Conservation (phyloP, 176 grass and related monocot species). For the Ensete ventricosum region DNA sequence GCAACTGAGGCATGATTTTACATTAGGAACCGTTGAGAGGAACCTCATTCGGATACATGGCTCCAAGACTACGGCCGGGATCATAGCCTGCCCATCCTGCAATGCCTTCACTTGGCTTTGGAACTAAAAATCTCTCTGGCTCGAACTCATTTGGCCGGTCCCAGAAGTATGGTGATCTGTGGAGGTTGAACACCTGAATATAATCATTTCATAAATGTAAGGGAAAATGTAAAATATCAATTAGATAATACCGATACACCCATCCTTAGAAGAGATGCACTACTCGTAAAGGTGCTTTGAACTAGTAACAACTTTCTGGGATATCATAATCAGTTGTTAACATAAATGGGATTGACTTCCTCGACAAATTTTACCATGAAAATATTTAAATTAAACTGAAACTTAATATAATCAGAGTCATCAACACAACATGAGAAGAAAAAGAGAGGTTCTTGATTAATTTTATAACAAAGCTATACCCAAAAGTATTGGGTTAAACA, state of each 20-base stretch:
- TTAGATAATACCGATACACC: not conserved
- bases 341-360: no score
- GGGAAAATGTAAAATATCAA: not conserved
- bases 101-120: conserved; percentile 56
- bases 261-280: not conserved
- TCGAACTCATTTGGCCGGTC: conserved; percentile 76
- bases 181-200: conserved; percentile 81
- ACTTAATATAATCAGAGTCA: no score
- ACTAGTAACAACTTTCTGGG: no score
- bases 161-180: conserved; percentile 91
- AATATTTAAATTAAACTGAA: no score
- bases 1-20: not conserved
- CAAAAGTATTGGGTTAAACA: not conserved
- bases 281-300: no score
- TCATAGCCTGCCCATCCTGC: conserved; percentile 93
- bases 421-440: no score
- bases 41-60: conserved; percentile 95
- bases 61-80: conserved; percentile 58
- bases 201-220: not conserved
- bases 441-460: no score
- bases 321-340: no score
- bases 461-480: no score
- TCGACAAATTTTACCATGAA: no score
- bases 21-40: not conserved
- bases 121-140: conserved; percentile 73